A percentile compares a stretch with the other conserved stretches of the same genome.
Evolutionary conservation across 208 protist species (phyloP).

Genomic region (Novymonas esmeraldas): DNA sequence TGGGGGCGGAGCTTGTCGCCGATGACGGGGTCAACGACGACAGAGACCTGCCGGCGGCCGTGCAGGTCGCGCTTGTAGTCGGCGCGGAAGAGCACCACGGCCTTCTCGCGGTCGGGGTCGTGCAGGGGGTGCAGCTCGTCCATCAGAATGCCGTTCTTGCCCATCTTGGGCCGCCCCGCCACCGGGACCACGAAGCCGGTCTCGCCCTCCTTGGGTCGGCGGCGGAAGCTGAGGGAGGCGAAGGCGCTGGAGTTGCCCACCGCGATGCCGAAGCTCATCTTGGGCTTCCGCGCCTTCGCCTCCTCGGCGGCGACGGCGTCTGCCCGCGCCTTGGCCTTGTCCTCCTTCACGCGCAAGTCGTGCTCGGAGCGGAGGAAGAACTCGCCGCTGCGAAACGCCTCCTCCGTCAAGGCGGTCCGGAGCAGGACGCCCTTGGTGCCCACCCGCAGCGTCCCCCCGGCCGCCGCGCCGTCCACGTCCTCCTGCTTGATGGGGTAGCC

Average conservation of each 20-base stretch:
- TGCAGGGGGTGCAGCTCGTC: slow-evolving; percentile 71
- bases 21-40: slow-evolving; percentile 92
- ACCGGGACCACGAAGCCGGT: slow-evolving; percentile 82
- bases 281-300: slow-evolving; percentile 47
- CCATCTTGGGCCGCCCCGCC: slow-evolving; percentile 72
- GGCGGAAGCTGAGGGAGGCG: slow-evolving; percentile 62
- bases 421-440: slow-evolving; percentile 73
- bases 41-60: slow-evolving; percentile 82
- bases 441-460: slow-evolving; percentile 70
- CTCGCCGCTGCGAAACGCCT: slow-evolving; percentile 85
- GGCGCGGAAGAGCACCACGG: slow-evolving; percentile 89
- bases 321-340: slow-evolving; percentile 72
- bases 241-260: slow-evolving; percentile 42
- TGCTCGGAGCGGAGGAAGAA: slow-evolving; percentile 91
- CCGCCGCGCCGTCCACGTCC: slow-evolving; percentile 62
- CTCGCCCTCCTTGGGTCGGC: slow-evolving; percentile 67
- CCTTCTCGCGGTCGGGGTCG: slow-evolving; percentile 73
- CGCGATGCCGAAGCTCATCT: slow-evolving; percentile 77
- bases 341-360: slow-evolving; percentile 78
- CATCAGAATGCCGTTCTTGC: slow-evolving; percentile 61
- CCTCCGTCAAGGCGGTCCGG: slow-evolving; percentile 81
- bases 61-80: slow-evolving; percentile 89
- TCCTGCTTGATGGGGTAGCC: slow-evolving; percentile 82
- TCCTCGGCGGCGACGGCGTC: slow-evolving; percentile 59
- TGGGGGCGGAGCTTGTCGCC: slow-evolving; percentile 92